Evolutionary conservation across 495 filamentous ascomycete genomes (phyloP), one percentile per base, ranked within the genome.

Genomic region (Lepraria neglecta): DNA sequence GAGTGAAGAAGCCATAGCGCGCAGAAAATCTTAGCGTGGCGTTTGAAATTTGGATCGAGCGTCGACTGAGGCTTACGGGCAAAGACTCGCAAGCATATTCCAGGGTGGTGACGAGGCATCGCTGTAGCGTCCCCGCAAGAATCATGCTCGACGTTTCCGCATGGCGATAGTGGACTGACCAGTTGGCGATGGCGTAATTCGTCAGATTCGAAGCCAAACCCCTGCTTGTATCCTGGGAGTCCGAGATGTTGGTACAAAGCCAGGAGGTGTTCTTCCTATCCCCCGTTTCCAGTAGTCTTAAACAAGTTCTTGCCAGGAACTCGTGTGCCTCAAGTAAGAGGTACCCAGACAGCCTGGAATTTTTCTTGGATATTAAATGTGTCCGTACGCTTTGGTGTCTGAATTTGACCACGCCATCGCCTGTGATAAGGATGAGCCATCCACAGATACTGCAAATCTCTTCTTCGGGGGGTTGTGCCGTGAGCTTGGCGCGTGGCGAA

Each of bases 141-240:
- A 30, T 45, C 40, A 15, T 57, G 40, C 54, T 57, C 19, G 27
- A 30, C 6, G 54, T 57, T 33, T 57, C 54, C 6, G 54, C 38
- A 15, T 43, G 6, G 43, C 54, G 54, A 11, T 57, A 57, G 40
- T 57, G 54, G 28, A 57, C 0, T 3, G 54, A 57, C 54, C 54
- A 57, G 27, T 57, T 57, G 33, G 54, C 24, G 27, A 28, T 12
- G 12, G 54, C 54, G 15, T 57, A 57, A 6, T 9, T 30, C 14
- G 11, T 43, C n/a, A 57, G 30, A 28, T 12, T 14, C 24, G 24
- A 24, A 24, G 24, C 24, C 24, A 24, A 2, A 24, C 24, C 24
- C 24, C 24, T 24, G 24, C 24, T 24, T 24, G 24, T 24, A 24
- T 24, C 24, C 24, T 24, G 24, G 24, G 24, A 24, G 24, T 24